Evolutionary conservation across 1,284 basidiomycete genomes (phyloP), one percentile per base, ranked within the genome.

Genomic region (Paramarasmius palmivorus): DNA sequence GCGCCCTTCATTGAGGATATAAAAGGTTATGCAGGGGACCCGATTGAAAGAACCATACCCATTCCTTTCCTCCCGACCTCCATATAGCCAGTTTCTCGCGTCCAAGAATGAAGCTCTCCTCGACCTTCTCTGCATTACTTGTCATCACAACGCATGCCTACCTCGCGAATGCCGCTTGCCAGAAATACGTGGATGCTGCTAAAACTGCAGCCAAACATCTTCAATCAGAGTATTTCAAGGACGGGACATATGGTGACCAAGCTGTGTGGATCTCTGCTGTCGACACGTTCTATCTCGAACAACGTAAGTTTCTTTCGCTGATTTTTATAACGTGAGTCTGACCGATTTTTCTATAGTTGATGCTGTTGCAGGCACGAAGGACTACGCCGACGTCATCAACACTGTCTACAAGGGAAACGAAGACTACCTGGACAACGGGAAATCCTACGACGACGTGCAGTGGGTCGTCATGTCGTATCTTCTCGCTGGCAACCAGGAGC

Each of bases 401-500:
- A 61, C 61, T 6, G 59, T 60, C 1, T 61, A 57, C 54, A 50
- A 45, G 2, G 61, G 57, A 4, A 51, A 57, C 26, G 55, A 59
- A 20, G 52, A 50, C 20, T 53, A 59, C 19, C 53, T 62, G 12
- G 56, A 57, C 19, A 61, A 60, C 47, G 61, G 54, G 17, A 47
- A 52, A n/a, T 62, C 61, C 0, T 62, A 55, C 39, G 61, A 62
- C 41, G 61, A 62, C 35, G 57, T 62, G n/a, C 59, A 58, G 41
- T 62, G 61, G 61, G 61, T 62, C 17, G 50, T 55, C 12, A 59
- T 59, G 20, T 51, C 59, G n/a, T 62, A 62, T 37, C 59, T 62
- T 15, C 37, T 37, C 9, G 53, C 57, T 0, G 61, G 61, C 2
- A 54, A 60, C 37, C 20, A 51, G 35, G 56, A 46, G n/a, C 41